Evolutionary conservation across 345 rosid species (phyloP).

Genomic region (Eucalyptus pumila): DNA sequence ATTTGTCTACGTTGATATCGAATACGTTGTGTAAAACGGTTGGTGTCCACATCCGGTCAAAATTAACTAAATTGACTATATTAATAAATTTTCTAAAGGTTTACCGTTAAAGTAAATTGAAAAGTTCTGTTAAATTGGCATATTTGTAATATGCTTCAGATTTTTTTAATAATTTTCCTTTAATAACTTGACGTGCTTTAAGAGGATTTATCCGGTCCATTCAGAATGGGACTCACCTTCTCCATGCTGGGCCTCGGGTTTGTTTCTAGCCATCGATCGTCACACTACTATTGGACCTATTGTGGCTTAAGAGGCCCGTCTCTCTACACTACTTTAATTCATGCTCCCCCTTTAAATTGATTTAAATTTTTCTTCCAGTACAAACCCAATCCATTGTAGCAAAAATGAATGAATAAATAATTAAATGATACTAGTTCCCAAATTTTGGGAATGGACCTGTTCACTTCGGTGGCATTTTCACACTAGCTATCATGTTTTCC

Average conservation of each 20-base stretch:
- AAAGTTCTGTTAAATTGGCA: too few species aligned
- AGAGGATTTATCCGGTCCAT: neutral
- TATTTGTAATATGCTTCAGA: too few species aligned
- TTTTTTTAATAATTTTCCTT: neutral
- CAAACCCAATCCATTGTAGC: neutral
- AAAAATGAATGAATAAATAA: neutral
- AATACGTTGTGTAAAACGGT: rapidly evolving
- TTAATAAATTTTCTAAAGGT: too few species aligned
- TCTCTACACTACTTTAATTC: neutral
- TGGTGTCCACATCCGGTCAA: rapidly evolving
- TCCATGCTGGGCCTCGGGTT: neutral
- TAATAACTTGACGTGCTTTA: neutral
- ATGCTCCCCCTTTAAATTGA: neutral
- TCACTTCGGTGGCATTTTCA: neutral
- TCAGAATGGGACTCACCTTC: neutral
- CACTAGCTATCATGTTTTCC: rapidly evolving
- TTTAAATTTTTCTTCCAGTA: rapidly evolving
- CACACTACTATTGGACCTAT: neutral
- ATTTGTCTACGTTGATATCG: rapidly evolving
- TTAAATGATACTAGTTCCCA: rapidly evolving
- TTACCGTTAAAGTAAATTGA: too few species aligned
- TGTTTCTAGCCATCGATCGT: neutral
- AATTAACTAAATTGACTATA: rapidly evolving
- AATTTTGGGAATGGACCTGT: neutral
- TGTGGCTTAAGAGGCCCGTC: neutral